phyloP scores from a whole-genome alignment of 1,284 basidiomycete genomes.

The Ceratobasidium sp. region DNA sequence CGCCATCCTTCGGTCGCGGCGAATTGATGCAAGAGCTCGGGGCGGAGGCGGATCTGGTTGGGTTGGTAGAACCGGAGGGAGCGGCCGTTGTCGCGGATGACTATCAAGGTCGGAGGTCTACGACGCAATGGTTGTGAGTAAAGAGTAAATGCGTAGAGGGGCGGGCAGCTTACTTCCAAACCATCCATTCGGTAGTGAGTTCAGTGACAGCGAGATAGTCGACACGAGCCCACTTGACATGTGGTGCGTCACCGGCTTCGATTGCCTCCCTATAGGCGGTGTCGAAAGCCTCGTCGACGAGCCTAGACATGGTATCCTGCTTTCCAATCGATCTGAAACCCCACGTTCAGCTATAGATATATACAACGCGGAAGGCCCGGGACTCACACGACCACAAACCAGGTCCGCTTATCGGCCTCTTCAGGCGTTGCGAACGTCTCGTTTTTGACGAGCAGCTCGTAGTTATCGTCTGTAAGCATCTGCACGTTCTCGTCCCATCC shows the following conservation, averaged over 20 bases:
- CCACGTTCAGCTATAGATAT: slow-evolving; percentile 62
- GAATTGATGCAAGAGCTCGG: slow-evolving; percentile 70
- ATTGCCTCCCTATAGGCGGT: slow-evolving; percentile 70
- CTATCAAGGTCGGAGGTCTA: slow-evolving; percentile 75
- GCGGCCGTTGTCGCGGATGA: slow-evolving; percentile 73
- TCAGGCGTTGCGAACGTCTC: slow-evolving; percentile 67
- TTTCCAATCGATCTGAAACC: slow-evolving; percentile 61
- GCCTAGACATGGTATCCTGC: slow-evolving; percentile 64
- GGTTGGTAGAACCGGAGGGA: slow-evolving; percentile 78
- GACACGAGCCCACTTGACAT: slow-evolving; percentile 80
- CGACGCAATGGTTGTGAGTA: slow-evolving; percentile 40
- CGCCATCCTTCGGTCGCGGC: slow-evolving; percentile 70
- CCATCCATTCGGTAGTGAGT: slow-evolving; percentile 79
- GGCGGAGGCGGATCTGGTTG: slow-evolving; percentile 66
- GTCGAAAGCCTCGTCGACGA: slow-evolving; percentile 75
- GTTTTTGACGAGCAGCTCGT: slow-evolving; percentile 70
- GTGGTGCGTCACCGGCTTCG: slow-evolving; percentile 68
- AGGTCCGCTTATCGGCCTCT: slow-evolving; percentile 71
- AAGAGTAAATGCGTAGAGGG: background rate
- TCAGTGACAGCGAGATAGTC: slow-evolving; percentile 83
- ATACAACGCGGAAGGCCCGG: slow-evolving; percentile 44
- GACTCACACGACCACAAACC: slow-evolving; percentile 77
- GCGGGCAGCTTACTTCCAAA: slow-evolving; percentile 75
- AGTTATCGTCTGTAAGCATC: slow-evolving; percentile 80
- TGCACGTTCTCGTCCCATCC: slow-evolving; percentile 77